Conservation (phyloP, 2,329 filamentous ascomycete genomes). For the Colletotrichum coccodes region DNA sequence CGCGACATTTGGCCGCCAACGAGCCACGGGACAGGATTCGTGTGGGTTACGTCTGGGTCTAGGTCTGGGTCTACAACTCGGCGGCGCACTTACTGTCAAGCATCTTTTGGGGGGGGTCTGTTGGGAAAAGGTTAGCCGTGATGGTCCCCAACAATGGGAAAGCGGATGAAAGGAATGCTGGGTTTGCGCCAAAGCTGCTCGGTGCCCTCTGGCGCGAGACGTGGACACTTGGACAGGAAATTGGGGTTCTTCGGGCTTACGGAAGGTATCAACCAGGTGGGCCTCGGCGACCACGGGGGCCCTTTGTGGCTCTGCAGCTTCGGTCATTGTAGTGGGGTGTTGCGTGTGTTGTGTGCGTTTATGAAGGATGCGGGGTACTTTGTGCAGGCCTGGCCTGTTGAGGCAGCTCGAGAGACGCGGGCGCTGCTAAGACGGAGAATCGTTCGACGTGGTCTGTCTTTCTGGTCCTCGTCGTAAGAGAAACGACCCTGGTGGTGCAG, state of each 20-base stretch:
- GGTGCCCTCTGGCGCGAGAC: conserved; percentile 7
- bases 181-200: not conserved
- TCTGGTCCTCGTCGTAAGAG: conserved; percentile 20
- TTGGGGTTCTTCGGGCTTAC: conserved; percentile 54
- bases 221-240: not conserved
- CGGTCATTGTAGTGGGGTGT: conserved; percentile 53
- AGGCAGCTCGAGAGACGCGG: conserved; percentile 17
- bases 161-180: not conserved
- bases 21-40: conserved; percentile 1
- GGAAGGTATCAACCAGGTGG: conserved; percentile 79
- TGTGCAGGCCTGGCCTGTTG: conserved; percentile 21
- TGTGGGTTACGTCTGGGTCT: not conserved
- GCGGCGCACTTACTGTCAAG: conserved; percentile 67
- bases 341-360: conserved; percentile 25
- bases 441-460: conserved; percentile 25
- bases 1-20: conserved; percentile 29
- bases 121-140: conserved; percentile 22
- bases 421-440: conserved; percentile 6
- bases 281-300: conserved; percentile 77
- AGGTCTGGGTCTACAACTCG: conserved; percentile 16
- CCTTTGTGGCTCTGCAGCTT: conserved; percentile 51
- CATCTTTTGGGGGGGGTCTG: conserved; percentile 74
- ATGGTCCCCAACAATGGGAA: conserved; percentile 16
- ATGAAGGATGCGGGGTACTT: conserved; percentile 33
- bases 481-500: conserved; percentile 16